Conservation (phyloP, 805 yeast species). For the Suhomyces sp. region DNA sequence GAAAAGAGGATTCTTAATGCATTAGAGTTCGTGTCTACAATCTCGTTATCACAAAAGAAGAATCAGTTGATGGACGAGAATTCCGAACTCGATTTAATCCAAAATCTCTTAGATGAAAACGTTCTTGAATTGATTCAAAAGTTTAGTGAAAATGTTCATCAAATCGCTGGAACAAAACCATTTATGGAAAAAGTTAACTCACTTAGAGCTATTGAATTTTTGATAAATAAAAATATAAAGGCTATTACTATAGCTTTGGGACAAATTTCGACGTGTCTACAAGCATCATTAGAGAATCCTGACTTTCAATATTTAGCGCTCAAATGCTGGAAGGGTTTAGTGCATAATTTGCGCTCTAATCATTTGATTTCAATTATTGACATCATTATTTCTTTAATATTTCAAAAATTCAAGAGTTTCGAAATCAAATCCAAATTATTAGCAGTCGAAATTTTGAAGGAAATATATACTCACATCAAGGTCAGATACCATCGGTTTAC, state of each 20-base stretch:
- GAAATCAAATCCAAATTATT: slow-evolving; percentile 46
- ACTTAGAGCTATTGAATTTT: slow-evolving; percentile 68
- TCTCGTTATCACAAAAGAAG: slow-evolving; percentile 18
- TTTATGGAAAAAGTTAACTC: slow-evolving; percentile 70
- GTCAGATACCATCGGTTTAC: slow-evolving; percentile 42
- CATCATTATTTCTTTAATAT: slow-evolving; percentile 66
- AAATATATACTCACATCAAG: slow-evolving; percentile 30
- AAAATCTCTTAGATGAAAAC: slow-evolving; percentile 23
- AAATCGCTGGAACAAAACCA: slow-evolving; percentile 68
- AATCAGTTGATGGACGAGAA: slow-evolving; percentile 7
- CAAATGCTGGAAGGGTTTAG: slow-evolving; percentile 64
- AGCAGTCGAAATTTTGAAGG: slow-evolving; percentile 53
- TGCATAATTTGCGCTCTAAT: slow-evolving; percentile 53
- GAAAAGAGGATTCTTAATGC: slow-evolving; percentile 42
- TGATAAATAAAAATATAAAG: slow-evolving; percentile 57
- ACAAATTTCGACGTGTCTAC: slow-evolving; percentile 83
- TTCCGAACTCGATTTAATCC: slow-evolving; percentile 23
- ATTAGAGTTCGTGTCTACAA: slow-evolving; percentile 38
- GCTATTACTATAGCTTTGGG: slow-evolving; percentile 62
- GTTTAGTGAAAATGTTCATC: slow-evolving; percentile 78
- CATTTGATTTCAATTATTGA: slow-evolving; percentile 69
- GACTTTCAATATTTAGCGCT: slow-evolving; percentile 63
- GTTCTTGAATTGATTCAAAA: slow-evolving; percentile 74
- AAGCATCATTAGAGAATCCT: slow-evolving; percentile 66
- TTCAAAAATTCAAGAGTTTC: slow-evolving; percentile 64